phyloP scores from a whole-genome alignment of 768 basidiomycete genomes.

The Porpolomopsis calyptriformis region DNA sequence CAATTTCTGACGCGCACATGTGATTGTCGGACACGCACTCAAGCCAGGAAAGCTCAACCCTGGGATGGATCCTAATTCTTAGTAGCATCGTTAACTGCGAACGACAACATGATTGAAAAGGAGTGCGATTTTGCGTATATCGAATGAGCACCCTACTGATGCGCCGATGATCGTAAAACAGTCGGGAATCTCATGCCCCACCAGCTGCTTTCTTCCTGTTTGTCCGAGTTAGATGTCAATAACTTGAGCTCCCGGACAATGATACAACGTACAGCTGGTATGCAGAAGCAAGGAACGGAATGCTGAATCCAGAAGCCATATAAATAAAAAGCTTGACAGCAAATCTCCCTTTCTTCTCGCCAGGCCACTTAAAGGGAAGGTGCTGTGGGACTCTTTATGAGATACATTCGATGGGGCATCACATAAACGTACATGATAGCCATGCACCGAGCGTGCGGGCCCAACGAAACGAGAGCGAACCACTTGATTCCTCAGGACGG shows the following conservation, averaged over 20 bases:
- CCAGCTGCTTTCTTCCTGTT: conserved; percentile 31
- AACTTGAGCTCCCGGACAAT: background rate
- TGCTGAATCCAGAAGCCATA: conserved; percentile 47
- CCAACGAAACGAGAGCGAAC: conserved; percentile 19
- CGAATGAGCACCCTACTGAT: too few species aligned
- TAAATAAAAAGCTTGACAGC: conserved; percentile 37
- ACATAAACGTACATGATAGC: conserved; percentile 43
- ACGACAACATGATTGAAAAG: conserved; percentile 17
- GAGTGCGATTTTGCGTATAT: conserved; percentile 13
- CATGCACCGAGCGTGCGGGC: conserved; percentile 34
- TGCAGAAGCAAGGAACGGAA: conserved; percentile 53
- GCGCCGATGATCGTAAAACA: background rate
- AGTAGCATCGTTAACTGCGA: conserved; percentile 20
- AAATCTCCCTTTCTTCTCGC: conserved; percentile 37
- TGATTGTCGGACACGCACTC: conserved; percentile 45
- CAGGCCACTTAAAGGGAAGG: conserved; percentile 45
- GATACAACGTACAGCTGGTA: conserved; percentile 51
- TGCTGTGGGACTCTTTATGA: conserved; percentile 28
- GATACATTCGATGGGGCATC: conserved; percentile 1
- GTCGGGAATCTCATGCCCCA: background rate
- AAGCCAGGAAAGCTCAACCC: conserved; percentile 27
- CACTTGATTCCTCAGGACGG: conserved; percentile 6
- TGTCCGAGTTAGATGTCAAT: background rate
- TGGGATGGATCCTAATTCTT: too few species aligned
- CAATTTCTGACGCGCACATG: conserved; percentile 54